Conservation (phyloP, 768 basidiomycete genomes). For the Mycena albidolilacea region DNA sequence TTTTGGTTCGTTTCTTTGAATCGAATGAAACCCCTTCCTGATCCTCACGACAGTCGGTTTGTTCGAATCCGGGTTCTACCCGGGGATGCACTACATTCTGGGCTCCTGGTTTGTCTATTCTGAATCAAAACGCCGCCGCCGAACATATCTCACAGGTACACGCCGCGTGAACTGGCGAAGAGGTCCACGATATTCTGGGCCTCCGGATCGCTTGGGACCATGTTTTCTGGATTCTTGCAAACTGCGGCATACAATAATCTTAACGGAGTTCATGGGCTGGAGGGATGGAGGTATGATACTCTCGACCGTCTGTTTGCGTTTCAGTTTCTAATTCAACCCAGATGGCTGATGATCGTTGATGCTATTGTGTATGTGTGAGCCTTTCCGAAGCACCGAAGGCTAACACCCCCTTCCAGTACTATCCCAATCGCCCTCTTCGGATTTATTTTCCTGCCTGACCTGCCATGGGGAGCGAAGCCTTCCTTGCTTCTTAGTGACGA, state of each 20-base stretch:
- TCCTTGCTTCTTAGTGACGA: conserved; percentile 22
- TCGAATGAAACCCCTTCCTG: neutral
- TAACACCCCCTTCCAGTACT: conserved; percentile 22
- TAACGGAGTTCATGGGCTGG: conserved; percentile 33
- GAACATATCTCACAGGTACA: conserved; percentile 26
- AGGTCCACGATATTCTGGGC: conserved; percentile 40
- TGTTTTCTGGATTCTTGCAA: conserved; percentile 43
- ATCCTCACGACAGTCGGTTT: conserved; percentile 22
- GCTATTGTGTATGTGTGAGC: conserved; percentile 33
- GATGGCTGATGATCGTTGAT: conserved; percentile 41
- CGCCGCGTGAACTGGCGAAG: conserved; percentile 40
- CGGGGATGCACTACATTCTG: conserved; percentile 41
- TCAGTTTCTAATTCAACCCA: neutral
- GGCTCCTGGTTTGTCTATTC: conserved; percentile 34
- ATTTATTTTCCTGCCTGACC: conserved; percentile 35
- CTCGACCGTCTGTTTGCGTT: neutral
- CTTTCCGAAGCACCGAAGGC: neutral
- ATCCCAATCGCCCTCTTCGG: conserved; percentile 39
- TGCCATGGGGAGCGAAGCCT: conserved; percentile 37
- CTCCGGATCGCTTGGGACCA: conserved; percentile 36
- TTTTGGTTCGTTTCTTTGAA: conserved; percentile 22
- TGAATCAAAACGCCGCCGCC: neutral
- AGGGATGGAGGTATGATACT: conserved; percentile 36
- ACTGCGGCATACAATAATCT: conserved; percentile 39
- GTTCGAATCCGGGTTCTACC: conserved; percentile 39